These are phyloP conservation scores for Xylaria digitata DNA, from an alignment of 2,329 filamentous ascomycete species.

Conservation along the genomic window DNA sequence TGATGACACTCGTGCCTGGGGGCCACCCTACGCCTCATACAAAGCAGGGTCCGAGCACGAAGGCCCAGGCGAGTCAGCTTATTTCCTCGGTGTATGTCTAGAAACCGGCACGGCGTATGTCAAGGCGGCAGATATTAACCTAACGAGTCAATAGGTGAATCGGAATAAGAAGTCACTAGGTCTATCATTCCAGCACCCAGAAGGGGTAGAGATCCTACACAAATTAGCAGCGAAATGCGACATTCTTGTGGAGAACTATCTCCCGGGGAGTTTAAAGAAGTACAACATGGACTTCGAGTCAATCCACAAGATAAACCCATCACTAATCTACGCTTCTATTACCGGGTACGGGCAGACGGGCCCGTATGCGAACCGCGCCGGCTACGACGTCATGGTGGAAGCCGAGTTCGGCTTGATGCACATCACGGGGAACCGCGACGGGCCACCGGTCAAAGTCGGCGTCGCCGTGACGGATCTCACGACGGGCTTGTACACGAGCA, in stretches of 20 bases:
- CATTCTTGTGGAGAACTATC: constrained; percentile 95
- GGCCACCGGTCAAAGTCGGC: constrained; percentile 94
- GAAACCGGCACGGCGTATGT: not conserved
- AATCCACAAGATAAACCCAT: constrained; percentile 82
- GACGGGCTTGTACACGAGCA: constrained; percentile 93
- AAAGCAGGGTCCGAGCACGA: constrained; percentile 66
- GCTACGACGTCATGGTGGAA: constrained; percentile 99
- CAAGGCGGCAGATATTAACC: constrained; percentile 22
- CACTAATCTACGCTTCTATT: constrained; percentile 92
- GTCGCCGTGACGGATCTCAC: constrained; percentile 97
- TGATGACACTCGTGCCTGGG: constrained; percentile 96
- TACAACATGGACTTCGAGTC: constrained; percentile 91
- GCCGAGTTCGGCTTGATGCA: constrained; percentile 99
- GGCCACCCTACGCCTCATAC: constrained; percentile 90
- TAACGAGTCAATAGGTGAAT: constrained; percentile 73
- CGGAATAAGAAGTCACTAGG: constrained; percentile 96
- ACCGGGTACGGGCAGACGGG: constrained; percentile 97
- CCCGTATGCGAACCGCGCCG: constrained; percentile 85
- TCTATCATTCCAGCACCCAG: constrained; percentile 86
- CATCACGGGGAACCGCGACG: constrained; percentile 89
- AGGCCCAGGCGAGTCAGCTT: constrained; percentile 91
- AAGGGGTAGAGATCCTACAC: constrained; percentile 88
- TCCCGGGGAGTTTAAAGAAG: constrained; percentile 88
- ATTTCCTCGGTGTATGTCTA: constrained; percentile 82
- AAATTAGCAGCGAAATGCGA: constrained; percentile 86